Evolutionary conservation across 805 yeast species (phyloP), one percentile per base, ranked within the genome.

Genomic region (Wickerhamomyces xylosicus): DNA sequence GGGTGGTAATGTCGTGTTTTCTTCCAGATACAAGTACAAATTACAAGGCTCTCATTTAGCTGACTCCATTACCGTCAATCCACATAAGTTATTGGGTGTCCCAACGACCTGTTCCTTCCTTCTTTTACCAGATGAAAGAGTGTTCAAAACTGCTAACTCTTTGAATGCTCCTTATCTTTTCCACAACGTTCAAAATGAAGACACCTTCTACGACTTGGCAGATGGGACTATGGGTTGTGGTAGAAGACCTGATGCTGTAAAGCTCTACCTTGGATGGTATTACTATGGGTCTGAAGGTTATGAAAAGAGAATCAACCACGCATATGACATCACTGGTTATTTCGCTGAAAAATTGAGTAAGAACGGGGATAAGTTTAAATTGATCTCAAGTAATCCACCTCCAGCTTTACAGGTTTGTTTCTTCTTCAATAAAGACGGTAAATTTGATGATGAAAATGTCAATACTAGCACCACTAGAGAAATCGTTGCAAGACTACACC

Each of bases 151-250:
- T 36, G 79, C 94, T 13, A 84, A 83, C 64, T 79, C 94, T 3
- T 62, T 85, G 37, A 63, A 69, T 25, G 95, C 95, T 0, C 92
- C 92, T 4, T 85, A 85, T 54, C 61, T 85, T 33, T 85, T 84
- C 69, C 95, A 85, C 53, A 66, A 67, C 40, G 57, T 61, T n/a
- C 56, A 58, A 11, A 70, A 62, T 32, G 72, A 64, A 4, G 81
- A 72, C 19, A 76, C 72, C 2, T 50, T 70, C 56, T 81, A 65
- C 52, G 95, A 85, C 48, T 69, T 85, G 40, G 95, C 90, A 1
- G 90, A 83, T 56, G 94, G 92, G 13, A 85, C 95, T 3, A 79
- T 85, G 89, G 95, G 94, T 8, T 85, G 95, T 56, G 95, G 95
- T 13, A 72, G 95, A 48, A 69, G 95, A 39, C 77, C 92, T 0